Evolutionary conservation across 1,284 basidiomycete species (phyloP), one percentile per base, ranked within the genome.

Genomic region (Heliocybe sulcata): DNA sequence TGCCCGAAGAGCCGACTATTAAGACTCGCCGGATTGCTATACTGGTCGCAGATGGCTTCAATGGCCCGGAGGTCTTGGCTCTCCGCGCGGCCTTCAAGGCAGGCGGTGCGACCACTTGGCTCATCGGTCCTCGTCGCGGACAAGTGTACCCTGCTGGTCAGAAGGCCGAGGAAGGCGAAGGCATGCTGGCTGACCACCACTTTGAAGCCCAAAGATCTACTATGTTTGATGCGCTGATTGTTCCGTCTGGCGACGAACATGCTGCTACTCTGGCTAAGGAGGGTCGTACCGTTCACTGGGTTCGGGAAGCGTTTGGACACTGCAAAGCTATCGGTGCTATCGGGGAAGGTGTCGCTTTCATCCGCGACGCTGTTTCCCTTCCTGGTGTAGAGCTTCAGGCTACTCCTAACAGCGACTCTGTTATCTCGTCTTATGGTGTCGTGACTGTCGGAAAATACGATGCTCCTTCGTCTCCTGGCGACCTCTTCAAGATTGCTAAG

Each of bases 181-280:
- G 70, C 3, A 61, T 83, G 48, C 64, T 69, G 54, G 80, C 83
- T 0, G 82, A 90, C 61, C 85, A 89, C 66, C 84, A 86, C 57
- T 85, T 80, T 56, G 86, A 92, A 64, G 83, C 85, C 9, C 85
- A 85, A 64, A 77, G 90, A 47, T 89, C 87, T 48, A 92, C 90
- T 0, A 65, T 87, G 67, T 94, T 90, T 61, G 91, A 93, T 66
- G 87, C 87, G 0, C 59, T 92, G 57, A 77, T 88, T 62, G 81
- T 93, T 61, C 81, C 86, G 14, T 82, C 84, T 20, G 88, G 88
- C 0, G 67, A 67, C 11, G 72, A 77, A 48, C 79, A 82, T 59
- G 76, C 72, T 11, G 75, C 80, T 60, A 65, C 74, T 29, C 73
- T 91, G 27, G 69, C 68, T 14, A 68, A 68, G 42, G 81, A 76